phyloP scores from a whole-genome alignment of 805 yeast species.

The Saturnispora serradocipensis region DNA sequence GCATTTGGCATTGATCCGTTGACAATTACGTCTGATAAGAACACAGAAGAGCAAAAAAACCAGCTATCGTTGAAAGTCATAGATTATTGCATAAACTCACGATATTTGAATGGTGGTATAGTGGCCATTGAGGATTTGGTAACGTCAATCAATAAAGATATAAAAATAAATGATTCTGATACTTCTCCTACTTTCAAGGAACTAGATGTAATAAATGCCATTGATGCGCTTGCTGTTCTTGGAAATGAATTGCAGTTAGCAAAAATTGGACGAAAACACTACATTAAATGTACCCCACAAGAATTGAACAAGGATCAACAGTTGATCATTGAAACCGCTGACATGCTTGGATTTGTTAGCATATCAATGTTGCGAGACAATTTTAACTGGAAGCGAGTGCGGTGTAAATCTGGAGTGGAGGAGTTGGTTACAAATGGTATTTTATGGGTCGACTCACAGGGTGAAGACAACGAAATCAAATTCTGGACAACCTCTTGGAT shows the following conservation, averaged over 20 bases:
- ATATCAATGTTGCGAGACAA: constrained; percentile 59
- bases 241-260: constrained; percentile 69
- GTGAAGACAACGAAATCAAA: constrained; percentile 31
- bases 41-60: constrained; percentile 45
- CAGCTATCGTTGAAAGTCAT: constrained; percentile 67
- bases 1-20: constrained; percentile 83
- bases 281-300: constrained; percentile 54
- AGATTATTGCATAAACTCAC: constrained; percentile 63
- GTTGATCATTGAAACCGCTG: constrained; percentile 64
- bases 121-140: constrained; percentile 51
- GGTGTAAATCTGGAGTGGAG: constrained; percentile 56
- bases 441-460: constrained; percentile 71
- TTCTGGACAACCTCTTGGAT: constrained; percentile 80
- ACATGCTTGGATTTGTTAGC: constrained; percentile 67
- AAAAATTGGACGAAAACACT: constrained; percentile 45
- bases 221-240: constrained; percentile 42
- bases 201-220: constrained; percentile 48
- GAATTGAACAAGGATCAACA: constrained; percentile 63
- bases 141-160: constrained; percentile 21
- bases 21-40: constrained; percentile 28
- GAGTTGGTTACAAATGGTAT: constrained; percentile 78
- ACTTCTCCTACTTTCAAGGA: constrained; percentile 28
- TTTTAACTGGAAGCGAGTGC: constrained; percentile 57
- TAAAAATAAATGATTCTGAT: constrained; percentile 16
- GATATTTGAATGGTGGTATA: constrained; percentile 75